Base-by-base conservation (phyloP, 768 basidiomycete species). In the Pleurotus tuber-regium region DNA sequence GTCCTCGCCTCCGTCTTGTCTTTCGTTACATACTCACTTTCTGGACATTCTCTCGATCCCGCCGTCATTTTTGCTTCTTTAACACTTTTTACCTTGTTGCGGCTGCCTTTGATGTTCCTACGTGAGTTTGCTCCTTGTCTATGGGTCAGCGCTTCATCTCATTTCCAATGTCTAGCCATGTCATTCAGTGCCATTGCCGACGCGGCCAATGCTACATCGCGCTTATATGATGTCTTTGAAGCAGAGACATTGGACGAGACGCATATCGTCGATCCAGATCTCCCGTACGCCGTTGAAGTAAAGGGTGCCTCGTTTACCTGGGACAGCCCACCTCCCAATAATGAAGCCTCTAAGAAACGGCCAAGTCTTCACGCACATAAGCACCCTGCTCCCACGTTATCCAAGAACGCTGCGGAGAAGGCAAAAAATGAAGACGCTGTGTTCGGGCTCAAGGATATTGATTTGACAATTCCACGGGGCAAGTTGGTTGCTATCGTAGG, bases 401-500 rank as follows among this genome's bases (percentile, higher is more conserved):
- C 60, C 31, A 53, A 57, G 33, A 47, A 43, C 4, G 55, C 61
- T 4, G 59, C 57, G 11, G 60, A 65, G 25, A 63, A 72, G 46
- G 65, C 63, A 2, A 65, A 63, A 30, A 60, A 60, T 21, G 70
- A 73, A 7, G 70, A 74, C 43, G 64, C 68, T 9, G 67, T 76
- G 2, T 94, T 93, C 72, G 78, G 80, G 58, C 63, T 97, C 44
- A 68, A 69, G 8, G 74, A 86, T 53, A 66, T 96, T 55, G 75
- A 80, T 53, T 61, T 98, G 54, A 67, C 68, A 11, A 82, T 97
- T 43, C 87, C 89, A 1, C 73, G 82, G 0, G 92, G 92, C 0
- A 76, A 88, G 60, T 75, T 96, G 7, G 81, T 87, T 5, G 94
- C 92, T 0, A 82, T 98, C 35, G 92, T 94, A 24, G 93, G 90